phyloP scores from a whole-genome alignment of 768 basidiomycete species.

The Podaxis rugospora region DNA sequence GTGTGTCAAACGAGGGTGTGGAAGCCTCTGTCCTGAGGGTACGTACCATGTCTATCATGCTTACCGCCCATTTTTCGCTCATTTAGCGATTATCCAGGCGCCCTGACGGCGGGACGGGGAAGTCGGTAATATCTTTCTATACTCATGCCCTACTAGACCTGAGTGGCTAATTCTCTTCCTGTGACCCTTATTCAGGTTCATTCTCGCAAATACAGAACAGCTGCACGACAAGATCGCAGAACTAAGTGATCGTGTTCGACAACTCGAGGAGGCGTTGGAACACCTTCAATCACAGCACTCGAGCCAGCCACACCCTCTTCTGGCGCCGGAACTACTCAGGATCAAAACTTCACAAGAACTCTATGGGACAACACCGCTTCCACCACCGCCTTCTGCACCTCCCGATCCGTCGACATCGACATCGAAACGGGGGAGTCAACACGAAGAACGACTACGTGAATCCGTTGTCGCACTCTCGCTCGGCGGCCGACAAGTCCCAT shows the following conservation, averaged over 20 bases:
- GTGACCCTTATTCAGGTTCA: conserved; percentile 40
- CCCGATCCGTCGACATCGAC: conserved; percentile 1
- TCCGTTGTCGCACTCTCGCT: conserved; percentile 14
- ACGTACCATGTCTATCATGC: conserved; percentile 7
- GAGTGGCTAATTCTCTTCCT: conserved; percentile 7
- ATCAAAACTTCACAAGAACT: conserved; percentile 69
- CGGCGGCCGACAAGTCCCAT: conserved; percentile 1
- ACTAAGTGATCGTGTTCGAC: conserved; percentile 58
- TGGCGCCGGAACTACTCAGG: conserved; percentile 52
- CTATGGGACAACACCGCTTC: conserved; percentile 29
- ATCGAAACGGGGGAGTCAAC: not conserved
- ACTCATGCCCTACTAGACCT: not conserved
- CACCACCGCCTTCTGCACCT: conserved; percentile 4
- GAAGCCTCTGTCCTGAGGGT: conserved; percentile 61
- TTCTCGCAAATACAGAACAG: conserved; percentile 64
- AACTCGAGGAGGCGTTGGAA: conserved; percentile 58
- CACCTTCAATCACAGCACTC: conserved; percentile 36
- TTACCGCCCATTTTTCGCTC: not conserved
- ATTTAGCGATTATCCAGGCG: conserved; percentile 30
- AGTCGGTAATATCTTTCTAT: conserved; percentile 39
- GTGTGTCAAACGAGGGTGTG: conserved; percentile 62
- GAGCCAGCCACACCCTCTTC: conserved; percentile 47
- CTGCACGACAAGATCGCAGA: conserved; percentile 59
- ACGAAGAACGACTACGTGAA: conserved; percentile 13
- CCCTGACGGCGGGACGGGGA: conserved; percentile 58